Conservation (phyloP, 1,284 basidiomycete genomes). For the Rhodotorula sp. region DNA sequence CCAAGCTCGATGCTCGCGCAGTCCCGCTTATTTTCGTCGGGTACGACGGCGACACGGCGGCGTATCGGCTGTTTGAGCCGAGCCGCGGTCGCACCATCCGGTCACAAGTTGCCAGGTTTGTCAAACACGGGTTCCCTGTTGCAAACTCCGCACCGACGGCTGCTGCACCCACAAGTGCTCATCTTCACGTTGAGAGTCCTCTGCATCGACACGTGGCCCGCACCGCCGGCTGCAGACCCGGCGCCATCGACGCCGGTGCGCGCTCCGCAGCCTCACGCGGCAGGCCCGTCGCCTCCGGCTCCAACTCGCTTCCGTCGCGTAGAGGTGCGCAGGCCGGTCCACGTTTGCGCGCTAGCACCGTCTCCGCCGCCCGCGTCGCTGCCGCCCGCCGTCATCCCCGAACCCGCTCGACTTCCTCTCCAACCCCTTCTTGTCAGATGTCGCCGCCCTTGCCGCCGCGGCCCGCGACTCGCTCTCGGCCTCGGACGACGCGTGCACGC, state of each 20-base stretch:
- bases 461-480: not conserved
- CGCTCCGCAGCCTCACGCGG: no score
- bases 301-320: not conserved
- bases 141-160: no score
- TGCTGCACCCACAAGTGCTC: not conserved
- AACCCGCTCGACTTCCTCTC: constrained; percentile 6
- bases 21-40: constrained; percentile 2
- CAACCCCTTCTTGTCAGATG: not conserved
- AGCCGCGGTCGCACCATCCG: not conserved
- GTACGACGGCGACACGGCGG: constrained; percentile 1
- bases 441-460: not conserved
- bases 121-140: constrained; percentile 3
- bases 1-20: constrained; percentile 7
- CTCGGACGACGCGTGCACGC: not conserved
- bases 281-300: not conserved
- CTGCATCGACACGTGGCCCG: no score
- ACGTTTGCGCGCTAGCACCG: not conserved
- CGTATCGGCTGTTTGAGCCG: constrained; percentile 13
- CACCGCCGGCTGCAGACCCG: no score
- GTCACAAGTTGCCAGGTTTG: constrained; percentile 3
- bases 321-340: not conserved
- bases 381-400: not conserved
- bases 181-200: not conserved
- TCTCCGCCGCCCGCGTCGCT: not conserved
- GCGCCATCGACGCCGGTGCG: no score